Evolutionary conservation across 352 stramenopile genomes (phyloP), one percentile per base, ranked within the genome.

Genomic region (Phytopythium oedochilum): DNA sequence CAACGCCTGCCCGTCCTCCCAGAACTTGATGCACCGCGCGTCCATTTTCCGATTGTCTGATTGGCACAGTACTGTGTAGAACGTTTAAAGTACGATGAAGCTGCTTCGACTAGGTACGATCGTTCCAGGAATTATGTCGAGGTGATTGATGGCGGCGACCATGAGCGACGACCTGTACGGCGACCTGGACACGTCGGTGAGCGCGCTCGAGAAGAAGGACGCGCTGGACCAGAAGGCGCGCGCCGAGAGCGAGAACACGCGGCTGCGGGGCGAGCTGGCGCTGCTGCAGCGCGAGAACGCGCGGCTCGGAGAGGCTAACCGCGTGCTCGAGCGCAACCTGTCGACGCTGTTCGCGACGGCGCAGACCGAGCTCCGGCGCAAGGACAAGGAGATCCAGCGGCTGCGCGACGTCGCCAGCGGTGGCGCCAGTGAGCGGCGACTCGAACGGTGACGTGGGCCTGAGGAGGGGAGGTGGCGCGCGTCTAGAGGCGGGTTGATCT

Each of bases 111-210:
- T 25, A 26, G 3, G 18, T 25, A 28, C 25, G 11, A 39, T 1
- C 5, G n/a, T n/a, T n/a, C n/a, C n/a, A n/a, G n/a, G n/a, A n/a
- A n/a, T n/a, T n/a, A n/a, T n/a, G n/a, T n/a, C n/a, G n/a, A n/a
- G n/a, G n/a, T n/a, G n/a, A n/a, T n/a, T n/a, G n/a, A n/a, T n/a
- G n/a, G n/a, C n/a, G n/a, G n/a, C n/a, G n/a, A 49, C 5, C 22
- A 44, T 61, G 48, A 55, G 56, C 23, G 71, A 89, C 49, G 83
- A 92, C 59, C 64, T 94, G 48, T 92, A 94, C 55, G 76, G 75
- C 29, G 83, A 94, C 54, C 72, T 94, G 44, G 81, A 94, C 69
- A 92, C 81, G 35, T 94, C 83, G 35, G 83, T 71, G 38, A 75
- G 66, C 36, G 81, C 81, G 20, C 66, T 90, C 20, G 70, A 72